These are phyloP conservation scores for Dioscorea dumetorum DNA, from an alignment of 106 monocot genomes.

Conservation along the genomic window DNA sequence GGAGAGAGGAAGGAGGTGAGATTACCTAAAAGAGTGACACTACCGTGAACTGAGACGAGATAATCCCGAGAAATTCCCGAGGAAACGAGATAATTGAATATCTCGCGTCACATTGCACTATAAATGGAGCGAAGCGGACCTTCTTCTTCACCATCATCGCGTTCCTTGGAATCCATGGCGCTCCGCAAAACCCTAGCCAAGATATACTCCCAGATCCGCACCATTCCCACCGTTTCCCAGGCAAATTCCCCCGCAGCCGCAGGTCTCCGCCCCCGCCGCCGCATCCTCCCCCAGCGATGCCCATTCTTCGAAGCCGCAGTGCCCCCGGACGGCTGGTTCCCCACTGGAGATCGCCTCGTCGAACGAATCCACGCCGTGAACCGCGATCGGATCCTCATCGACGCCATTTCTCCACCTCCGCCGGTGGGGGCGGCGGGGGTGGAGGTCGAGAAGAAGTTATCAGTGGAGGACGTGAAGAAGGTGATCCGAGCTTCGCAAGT, in stretches of 20 bases:
- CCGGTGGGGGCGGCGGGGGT: not conserved
- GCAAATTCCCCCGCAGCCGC: not conserved
- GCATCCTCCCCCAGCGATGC: not conserved
- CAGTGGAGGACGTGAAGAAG: slow-evolving; percentile 59
- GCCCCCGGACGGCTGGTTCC: not conserved
- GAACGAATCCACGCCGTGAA: slow-evolving; percentile 27
- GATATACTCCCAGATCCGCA: not conserved
- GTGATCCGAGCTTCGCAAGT: slow-evolving; percentile 45
- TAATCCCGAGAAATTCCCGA: no score
- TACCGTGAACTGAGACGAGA: no score
- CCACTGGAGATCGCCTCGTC: slow-evolving; percentile 15
- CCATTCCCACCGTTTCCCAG: not conserved
- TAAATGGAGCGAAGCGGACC: no score
- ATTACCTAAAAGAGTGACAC: no score
- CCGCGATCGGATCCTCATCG: slow-evolving; percentile 29
- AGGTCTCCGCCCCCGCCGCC: no score
- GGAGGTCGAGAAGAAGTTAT: slow-evolving; percentile 16
- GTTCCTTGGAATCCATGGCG: slow-evolving; percentile 1
- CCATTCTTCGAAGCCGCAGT: slow-evolving; percentile 13
- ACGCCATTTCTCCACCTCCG: slow-evolving; percentile 29
- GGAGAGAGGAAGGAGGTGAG: no score
- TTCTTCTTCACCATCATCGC: no score
- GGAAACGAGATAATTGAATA: no score
- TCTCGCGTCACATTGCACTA: no score
- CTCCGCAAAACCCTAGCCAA: slow-evolving; percentile 1